Evolutionary conservation across 169 alveolate genomes (phyloP), one percentile per base, ranked within the genome.

Genomic region (Eimeria necatrix): DNA sequence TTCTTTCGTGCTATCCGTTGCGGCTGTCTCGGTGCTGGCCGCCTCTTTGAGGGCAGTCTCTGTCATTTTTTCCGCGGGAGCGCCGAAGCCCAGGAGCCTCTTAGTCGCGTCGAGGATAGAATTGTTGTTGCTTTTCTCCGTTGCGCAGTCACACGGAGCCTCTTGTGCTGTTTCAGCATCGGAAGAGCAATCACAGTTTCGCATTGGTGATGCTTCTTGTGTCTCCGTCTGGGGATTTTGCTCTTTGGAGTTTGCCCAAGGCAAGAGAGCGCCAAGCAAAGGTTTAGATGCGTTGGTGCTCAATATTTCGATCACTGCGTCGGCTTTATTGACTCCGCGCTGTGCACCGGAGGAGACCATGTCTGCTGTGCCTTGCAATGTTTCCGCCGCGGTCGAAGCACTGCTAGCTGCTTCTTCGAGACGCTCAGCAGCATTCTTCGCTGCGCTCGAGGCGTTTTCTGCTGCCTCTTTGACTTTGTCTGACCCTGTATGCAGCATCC

Each of bases 261-360:
- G 78, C n/a, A 0, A 18, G 14, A 68, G n/a, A 32, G 53, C n/a
- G 8, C 26, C 52, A 3, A 73, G 49, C 56, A 73, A 51, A 7
- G 84, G 84, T 51, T 73, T 73, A 18, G 84, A 73, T 12, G 53
- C 84, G n/a, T 73, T 32, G 49, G 84, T 8, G 53, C 52, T 32
- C 18, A 73, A 56, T 18, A 32, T 18, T n/a, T 32, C 56, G 7
- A 73, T 9, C 18, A 32, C 84, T 26, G 22, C 16, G n/a, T 73
- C 84, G 12, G 53, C 56, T 32, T 32, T 73, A 9, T 73, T 56
- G 18, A 51, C 84, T 12, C 53, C 53, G 6, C 24, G 9, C 49
- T 73, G 26, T 32, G 84, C 53, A 4, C 53, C 84, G n/a, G 49
- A n/a, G 84, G 84, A 73, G 53, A 73, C 49, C 20, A 18, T 18